Evolutionary conservation across 441 rosid species (phyloP).

Genomic region (Pelargonium fulgidum): DNA sequence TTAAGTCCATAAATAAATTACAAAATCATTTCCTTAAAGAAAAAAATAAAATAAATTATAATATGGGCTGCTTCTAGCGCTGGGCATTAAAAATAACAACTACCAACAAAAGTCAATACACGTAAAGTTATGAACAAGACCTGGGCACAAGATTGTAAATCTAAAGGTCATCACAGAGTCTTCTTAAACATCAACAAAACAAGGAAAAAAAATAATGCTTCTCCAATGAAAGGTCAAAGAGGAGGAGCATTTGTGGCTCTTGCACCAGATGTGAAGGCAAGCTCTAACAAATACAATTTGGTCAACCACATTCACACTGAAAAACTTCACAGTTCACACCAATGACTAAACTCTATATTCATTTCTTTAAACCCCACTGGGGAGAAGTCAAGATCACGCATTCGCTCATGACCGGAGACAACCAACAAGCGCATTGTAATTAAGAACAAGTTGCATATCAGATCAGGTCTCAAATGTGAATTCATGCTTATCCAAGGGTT

Average conservation of each 20-base stretch:
- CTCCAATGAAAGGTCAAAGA: not conserved
- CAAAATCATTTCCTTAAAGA: not conserved
- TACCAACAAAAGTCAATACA: not conserved
- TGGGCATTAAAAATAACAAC: not conserved
- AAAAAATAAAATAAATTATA: not conserved
- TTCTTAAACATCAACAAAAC: not conserved
- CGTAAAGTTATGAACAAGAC: not conserved
- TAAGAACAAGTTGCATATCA: too few species aligned
- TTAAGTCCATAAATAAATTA: not conserved
- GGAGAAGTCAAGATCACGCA: not conserved
- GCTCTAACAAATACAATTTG: not conserved
- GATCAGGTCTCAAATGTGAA: too few species aligned
- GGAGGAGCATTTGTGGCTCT: not conserved
- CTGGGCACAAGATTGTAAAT: too few species aligned
- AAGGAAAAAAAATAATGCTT: not conserved
- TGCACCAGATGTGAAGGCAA: not conserved
- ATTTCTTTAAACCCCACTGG: not conserved
- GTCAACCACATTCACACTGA: conserved; percentile 25
- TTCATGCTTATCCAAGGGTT: too few species aligned
- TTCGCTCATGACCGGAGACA: too few species aligned
- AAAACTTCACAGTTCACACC: conserved; percentile 7
- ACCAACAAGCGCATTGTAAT: too few species aligned
- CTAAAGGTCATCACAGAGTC: not conserved
- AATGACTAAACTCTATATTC: not conserved
- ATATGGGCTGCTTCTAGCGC: not conserved